phyloP scores from a whole-genome alignment of 2,329 filamentous ascomycete species.

The Fusarium citri region DNA sequence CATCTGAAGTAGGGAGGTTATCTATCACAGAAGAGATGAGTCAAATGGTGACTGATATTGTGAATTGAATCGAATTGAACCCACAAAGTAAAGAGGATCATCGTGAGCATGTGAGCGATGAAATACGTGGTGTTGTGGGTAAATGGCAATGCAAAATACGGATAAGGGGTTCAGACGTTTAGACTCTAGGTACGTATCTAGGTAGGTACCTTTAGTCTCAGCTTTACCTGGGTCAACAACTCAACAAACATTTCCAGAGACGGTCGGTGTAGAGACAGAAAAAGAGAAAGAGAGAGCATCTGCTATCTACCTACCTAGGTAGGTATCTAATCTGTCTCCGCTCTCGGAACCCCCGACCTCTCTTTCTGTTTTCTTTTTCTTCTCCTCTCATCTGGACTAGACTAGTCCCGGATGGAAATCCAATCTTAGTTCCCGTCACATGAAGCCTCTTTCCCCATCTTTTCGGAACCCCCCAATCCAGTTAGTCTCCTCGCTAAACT shows the following conservation, averaged over 20 bases:
- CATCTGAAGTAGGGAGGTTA: background rate
- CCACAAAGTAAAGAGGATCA: background rate
- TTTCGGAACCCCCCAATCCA: conserved; percentile 6
- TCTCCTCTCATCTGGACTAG: background rate
- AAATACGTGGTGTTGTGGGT: conserved; percentile 16
- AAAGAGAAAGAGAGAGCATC: background rate
- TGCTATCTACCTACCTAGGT: too few species aligned
- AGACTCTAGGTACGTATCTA: background rate
- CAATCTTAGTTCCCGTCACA: conserved; percentile 29
- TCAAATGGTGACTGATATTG: conserved; percentile 1
- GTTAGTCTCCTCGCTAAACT: background rate
- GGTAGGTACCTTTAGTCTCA: background rate
- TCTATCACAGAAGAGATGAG: conserved; percentile 1
- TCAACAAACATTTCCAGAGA: background rate
- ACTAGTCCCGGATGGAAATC: conserved; percentile 5
- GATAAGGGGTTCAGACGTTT: background rate
- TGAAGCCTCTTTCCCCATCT: conserved; percentile 5
- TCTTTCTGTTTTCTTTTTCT: background rate
- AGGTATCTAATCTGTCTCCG: conserved; percentile 12
- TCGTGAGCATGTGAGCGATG: conserved; percentile 4
- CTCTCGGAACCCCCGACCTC: conserved; percentile 17
- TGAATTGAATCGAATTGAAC: background rate
- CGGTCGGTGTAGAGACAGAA: background rate
- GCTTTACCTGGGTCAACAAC: conserved; percentile 1
- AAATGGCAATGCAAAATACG: background rate